Conservation (phyloP, 768 basidiomycete species). For the Lactarius pseudohatsudake region DNA sequence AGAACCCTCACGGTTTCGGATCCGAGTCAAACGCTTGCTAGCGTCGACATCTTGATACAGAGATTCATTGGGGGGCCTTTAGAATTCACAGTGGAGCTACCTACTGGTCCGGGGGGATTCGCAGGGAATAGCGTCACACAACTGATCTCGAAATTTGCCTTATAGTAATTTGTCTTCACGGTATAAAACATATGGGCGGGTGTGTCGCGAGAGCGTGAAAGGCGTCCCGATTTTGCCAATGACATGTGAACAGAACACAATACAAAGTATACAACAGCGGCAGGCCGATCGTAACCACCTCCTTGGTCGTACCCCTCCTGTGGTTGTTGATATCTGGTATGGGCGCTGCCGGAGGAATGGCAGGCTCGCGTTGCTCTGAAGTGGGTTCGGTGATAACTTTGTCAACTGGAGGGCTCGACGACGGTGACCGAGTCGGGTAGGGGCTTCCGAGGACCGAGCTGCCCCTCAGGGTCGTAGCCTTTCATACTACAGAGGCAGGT, state of each 20-base stretch:
- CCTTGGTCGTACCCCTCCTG: conserved; percentile 42
- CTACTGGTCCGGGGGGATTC: conserved; percentile 40
- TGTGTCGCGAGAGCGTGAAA: background rate
- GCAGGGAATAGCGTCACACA: conserved; percentile 50
- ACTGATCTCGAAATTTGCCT: background rate
- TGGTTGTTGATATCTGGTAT: conserved; percentile 45
- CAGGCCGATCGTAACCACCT: conserved; percentile 23
- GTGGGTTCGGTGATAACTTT: conserved; percentile 48
- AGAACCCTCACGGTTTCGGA: conserved; percentile 59
- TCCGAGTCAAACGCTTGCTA: conserved; percentile 54
- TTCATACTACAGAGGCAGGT: conserved; percentile 73
- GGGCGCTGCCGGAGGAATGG: conserved; percentile 48
- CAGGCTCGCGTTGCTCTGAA: conserved; percentile 81
- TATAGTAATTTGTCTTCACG: no score
- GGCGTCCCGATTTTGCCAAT: background rate
- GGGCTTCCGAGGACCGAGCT: conserved; percentile 84
- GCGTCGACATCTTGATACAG: conserved; percentile 41
- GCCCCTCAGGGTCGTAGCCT: conserved; percentile 90
- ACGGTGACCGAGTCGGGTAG: conserved; percentile 71
- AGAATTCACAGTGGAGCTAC: conserved; percentile 43
- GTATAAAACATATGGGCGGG: background rate
- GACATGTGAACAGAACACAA: conserved; percentile 11
- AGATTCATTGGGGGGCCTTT: conserved; percentile 30
- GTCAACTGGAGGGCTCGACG: no score
- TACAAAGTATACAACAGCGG: conserved; percentile 35